A percentile compares a stretch with the other conserved stretches of the same genome.
Conservation (phyloP, 2,329 filamentous ascomycete species). For the Neofusicoccum ribis region DNA sequence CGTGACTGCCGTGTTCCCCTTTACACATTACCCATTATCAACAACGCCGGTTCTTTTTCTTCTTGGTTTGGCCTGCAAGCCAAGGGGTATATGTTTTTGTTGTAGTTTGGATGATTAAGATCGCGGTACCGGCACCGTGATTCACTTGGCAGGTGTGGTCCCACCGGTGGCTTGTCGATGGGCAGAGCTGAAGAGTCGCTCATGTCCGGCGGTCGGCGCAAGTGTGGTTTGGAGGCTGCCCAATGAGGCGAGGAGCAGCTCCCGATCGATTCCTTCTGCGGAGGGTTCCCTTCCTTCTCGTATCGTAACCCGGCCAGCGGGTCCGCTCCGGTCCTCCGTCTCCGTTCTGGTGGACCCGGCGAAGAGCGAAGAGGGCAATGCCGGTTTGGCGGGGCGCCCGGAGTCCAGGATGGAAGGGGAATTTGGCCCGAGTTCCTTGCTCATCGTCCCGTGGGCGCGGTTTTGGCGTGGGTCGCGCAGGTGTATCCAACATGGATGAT, state of each 20-base stretch:
- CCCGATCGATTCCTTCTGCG: background rate
- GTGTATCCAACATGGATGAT: constrained; percentile 33
- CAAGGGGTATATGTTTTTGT: background rate
- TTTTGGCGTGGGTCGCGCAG: constrained; percentile 23
- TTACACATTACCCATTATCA: constrained; percentile 10
- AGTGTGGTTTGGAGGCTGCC: background rate
- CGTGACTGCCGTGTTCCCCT: constrained; percentile 15
- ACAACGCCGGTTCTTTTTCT: constrained; percentile 6
- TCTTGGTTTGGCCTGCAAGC: background rate
- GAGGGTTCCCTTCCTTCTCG: background rate
- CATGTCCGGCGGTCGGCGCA: constrained; percentile 6
- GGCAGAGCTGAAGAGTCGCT: background rate
- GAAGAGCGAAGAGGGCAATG: background rate
- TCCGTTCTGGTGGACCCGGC: constrained; percentile 6
- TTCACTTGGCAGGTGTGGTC: background rate
- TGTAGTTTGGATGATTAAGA: background rate
- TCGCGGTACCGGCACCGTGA: background rate
- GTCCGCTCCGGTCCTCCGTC: constrained; percentile 4
- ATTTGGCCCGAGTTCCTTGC: background rate
- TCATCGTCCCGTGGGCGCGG: constrained; percentile 7
- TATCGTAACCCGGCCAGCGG: constrained; percentile 11
- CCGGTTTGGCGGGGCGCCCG: constrained; percentile 3
- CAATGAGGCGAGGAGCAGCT: background rate
- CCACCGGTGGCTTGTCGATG: background rate
- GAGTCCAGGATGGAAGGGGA: constrained; percentile 2